These are phyloP conservation scores for Sphaerobolus stellatus DNA, from an alignment of 1,284 basidiomycete species.

Conservation along the genomic window DNA sequence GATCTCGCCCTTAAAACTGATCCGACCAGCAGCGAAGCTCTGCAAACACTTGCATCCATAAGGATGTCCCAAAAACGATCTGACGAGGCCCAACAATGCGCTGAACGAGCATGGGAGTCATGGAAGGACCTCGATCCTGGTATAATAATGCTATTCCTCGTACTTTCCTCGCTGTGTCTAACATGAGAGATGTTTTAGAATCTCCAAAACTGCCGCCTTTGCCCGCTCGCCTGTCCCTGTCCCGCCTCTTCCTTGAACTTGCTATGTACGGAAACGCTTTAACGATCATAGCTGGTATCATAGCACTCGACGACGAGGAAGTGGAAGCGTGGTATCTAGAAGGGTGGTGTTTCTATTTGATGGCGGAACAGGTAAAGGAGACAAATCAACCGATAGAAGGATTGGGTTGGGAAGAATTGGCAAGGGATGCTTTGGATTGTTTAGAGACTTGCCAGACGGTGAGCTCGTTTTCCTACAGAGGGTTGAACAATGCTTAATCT, in stretches of 20 bases:
- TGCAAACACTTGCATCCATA: constrained; percentile 84
- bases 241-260: constrained; percentile 85
- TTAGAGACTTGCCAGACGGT: constrained; percentile 82
- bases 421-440: constrained; percentile 76
- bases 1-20: constrained; percentile 71
- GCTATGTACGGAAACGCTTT: constrained; percentile 70
- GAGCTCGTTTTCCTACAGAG: constrained; percentile 22
- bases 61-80: constrained; percentile 84
- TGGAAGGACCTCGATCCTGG: constrained; percentile 78
- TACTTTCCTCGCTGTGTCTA: background rate
- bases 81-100: constrained; percentile 73
- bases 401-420: constrained; percentile 76
- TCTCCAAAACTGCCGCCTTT: constrained; percentile 73
- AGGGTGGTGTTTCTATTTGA: constrained; percentile 89
- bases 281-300: constrained; percentile 74
- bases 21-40: constrained; percentile 75
- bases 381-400: constrained; percentile 57
- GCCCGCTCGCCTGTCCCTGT: constrained; percentile 69
- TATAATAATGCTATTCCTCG: constrained; percentile 28
- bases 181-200: constrained; percentile 42
- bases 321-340: constrained; percentile 95
- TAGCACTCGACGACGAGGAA: constrained; percentile 83
- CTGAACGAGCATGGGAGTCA: constrained; percentile 68
- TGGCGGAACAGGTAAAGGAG: constrained; percentile 65
- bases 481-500: constrained; percentile 8